Evolutionary conservation across 2,329 filamentous ascomycete species (phyloP).

Genomic region (Stenocarpella maydis): DNA sequence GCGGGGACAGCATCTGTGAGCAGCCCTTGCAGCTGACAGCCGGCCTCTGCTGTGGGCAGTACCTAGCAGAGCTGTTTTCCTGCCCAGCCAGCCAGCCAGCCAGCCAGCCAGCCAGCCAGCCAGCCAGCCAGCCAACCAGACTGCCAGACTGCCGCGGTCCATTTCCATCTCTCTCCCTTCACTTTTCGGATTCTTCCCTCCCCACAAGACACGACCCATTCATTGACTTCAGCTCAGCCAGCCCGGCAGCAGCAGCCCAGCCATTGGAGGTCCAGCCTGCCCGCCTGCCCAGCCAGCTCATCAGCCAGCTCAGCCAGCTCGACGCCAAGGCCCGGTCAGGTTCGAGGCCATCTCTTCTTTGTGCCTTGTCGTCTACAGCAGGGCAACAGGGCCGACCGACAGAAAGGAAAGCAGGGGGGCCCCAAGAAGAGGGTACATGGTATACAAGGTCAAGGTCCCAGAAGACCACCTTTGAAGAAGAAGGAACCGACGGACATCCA

Average conservation of each 20-base stretch:
- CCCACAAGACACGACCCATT: neutral
- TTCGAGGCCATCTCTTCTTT: constrained; percentile 12
- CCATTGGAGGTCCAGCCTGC: constrained; percentile 21
- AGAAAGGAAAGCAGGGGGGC: too few species aligned
- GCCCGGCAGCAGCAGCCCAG: constrained; percentile 18
- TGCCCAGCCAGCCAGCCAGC: too few species aligned
- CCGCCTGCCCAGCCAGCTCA: constrained; percentile 16
- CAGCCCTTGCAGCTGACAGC: too few species aligned
- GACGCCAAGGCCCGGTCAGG: constrained; percentile 6
- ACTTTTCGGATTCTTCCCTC: neutral
- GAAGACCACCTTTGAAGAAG: too few species aligned
- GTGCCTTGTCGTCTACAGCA: too few species aligned
- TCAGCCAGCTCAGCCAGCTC: constrained; percentile 11
- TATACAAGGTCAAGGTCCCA: too few species aligned
- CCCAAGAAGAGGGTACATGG: too few species aligned
- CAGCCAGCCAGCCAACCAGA: constrained; percentile 1
- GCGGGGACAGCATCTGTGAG: too few species aligned
- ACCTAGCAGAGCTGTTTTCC: too few species aligned
- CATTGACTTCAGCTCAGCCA: constrained; percentile 24
- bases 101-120: too few species aligned
- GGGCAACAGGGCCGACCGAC: too few species aligned
- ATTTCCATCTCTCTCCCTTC: constrained; percentile 8
- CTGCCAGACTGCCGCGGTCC: constrained; percentile 11
- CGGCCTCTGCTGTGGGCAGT: too few species aligned
- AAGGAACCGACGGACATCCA: constrained; percentile 5